Evolutionary conservation across 148 eudicot species (phyloP), one percentile per base, ranked within the genome.

Genomic region (Oxyria digyna): DNA sequence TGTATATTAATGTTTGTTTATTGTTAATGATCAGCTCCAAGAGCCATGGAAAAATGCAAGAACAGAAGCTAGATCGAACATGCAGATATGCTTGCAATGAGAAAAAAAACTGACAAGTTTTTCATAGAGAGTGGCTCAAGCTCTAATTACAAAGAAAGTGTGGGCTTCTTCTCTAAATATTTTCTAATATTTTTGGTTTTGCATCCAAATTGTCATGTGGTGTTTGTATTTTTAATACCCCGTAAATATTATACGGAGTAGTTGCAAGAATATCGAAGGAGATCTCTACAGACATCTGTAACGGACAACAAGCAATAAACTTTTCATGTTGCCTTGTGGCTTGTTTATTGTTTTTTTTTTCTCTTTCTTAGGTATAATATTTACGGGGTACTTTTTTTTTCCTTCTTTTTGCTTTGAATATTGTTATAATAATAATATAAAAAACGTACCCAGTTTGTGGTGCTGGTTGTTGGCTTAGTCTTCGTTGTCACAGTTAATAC

Each of bases 31-130:
- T 27, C 37, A 59, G 65, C 89, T 32, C 89, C 89, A 54, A 78
- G 89, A 27, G 86, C 89, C 20, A 76, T 85, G 65, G 89, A 85
- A 62, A 82, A 85, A 33, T 82, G 89, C 86, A 82, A 85, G 81
- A 82, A 73, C 75, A 74, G 89, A 77, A 70, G 80, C 72, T 85
- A 73, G 81, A 74, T 67, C 21, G n/a, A 57, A 24, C 3, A 24
- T 26, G 6, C 33, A 13, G 33, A 31, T 20, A n/a, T 2, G 32
- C 5, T 26, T 27, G 13, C 35, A 12, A 15, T 0, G 18, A 45
- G 3, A 13, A 13, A 59, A 29, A 26, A 27, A 1, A 29, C 3
- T 26, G 65, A 55, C 29, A 4, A 27, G 35, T 55, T 55, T 55
- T 55, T 32, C 14, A 55, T 26, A 55, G 63, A 14, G 27, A 0